Evolutionary conservation across 306 rosid species (phyloP).

Genomic region (Pterocarpus macrocarpus): DNA sequence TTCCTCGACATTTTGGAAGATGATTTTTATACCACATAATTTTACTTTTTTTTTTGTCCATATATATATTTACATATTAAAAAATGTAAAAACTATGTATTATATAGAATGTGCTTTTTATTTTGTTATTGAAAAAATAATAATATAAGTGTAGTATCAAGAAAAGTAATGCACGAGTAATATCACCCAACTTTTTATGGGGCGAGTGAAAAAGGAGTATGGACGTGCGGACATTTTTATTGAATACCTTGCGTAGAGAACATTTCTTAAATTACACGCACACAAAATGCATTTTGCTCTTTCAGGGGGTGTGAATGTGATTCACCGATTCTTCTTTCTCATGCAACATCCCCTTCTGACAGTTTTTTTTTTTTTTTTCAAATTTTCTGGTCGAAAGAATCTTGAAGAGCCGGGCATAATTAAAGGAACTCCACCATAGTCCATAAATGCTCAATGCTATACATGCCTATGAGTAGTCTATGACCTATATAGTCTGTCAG

Average conservation of each 20-base stretch:
- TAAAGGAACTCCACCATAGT: constrained; percentile 12
- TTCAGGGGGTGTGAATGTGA: neutral
- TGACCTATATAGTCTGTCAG: neutral
- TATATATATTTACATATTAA: no score
- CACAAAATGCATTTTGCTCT: constrained; percentile 25
- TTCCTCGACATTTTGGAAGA: neutral
- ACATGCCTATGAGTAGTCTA: neutral
- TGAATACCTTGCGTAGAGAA: neutral
- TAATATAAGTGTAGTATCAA: neutral
- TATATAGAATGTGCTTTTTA: no score
- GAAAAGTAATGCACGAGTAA: neutral
- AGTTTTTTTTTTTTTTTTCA: no score
- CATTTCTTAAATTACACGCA: constrained; percentile 8
- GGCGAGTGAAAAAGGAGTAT: neutral
- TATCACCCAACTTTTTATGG: no score
- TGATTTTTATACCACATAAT: no score
- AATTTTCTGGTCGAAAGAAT: neutral
- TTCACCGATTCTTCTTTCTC: neutral
- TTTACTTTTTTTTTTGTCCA: no score
- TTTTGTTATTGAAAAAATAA: neutral
- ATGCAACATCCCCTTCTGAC: neutral
- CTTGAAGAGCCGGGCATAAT: constrained; percentile 22
- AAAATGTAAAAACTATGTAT: no score
- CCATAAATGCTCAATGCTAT: neutral
- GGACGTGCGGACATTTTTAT: neutral